Evolutionary conservation across 2,329 filamentous ascomycete species (phyloP).

Genomic region (Colletotrichum incanum): DNA sequence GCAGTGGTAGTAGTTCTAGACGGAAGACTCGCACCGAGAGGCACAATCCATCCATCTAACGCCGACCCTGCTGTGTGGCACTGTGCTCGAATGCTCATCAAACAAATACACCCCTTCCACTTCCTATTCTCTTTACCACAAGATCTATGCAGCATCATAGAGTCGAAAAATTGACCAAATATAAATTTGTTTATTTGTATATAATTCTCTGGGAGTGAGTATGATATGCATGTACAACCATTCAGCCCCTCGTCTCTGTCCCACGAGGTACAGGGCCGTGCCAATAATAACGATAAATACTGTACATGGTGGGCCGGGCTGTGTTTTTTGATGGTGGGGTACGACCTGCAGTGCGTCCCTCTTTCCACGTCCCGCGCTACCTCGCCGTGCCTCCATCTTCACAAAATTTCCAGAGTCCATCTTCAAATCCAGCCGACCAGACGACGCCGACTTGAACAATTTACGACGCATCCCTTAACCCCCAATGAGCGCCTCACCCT

Average conservation of each 20-base stretch:
- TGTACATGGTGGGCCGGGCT: constrained; percentile 23
- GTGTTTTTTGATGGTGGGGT: constrained; percentile 43
- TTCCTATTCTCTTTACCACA: too few relatives aligned
- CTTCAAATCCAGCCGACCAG: constrained; percentile 9
- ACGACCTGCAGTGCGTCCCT: constrained; percentile 40
- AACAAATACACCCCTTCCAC: too few relatives aligned
- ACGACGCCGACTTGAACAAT: background rate
- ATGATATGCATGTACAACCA: background rate
- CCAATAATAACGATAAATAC: background rate
- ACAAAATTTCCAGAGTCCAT: constrained; percentile 36
- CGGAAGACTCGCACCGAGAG: constrained; percentile 5
- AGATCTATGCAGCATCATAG: too few relatives aligned
- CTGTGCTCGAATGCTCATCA: too few relatives aligned
- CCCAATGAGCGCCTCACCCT: constrained; percentile 12
- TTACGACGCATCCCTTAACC: background rate
- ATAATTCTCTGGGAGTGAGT: too few relatives aligned
- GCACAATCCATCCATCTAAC: background rate
- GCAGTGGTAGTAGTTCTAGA: too few relatives aligned
- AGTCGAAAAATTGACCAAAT: background rate
- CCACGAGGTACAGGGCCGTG: background rate
- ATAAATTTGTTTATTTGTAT: too few relatives aligned
- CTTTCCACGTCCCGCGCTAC: constrained; percentile 25
- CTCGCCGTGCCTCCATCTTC: constrained; percentile 29
- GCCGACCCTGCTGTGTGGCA: background rate
- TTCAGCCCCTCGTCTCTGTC: background rate